Base-by-base conservation (phyloP, 2,329 filamentous ascomycete species). In the Westerdykella ornata region DNA sequence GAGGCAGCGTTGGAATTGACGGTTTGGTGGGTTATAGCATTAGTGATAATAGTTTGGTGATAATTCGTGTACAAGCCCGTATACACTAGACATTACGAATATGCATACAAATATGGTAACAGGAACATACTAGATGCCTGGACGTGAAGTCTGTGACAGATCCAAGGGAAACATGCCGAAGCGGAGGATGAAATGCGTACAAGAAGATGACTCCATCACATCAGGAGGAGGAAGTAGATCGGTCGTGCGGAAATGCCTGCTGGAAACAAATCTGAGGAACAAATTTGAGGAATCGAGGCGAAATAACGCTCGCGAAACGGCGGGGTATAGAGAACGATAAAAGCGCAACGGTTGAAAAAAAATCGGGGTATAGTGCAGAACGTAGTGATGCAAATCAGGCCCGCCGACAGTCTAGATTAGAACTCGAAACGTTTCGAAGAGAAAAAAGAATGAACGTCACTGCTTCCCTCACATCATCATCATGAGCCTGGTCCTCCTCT, bases 401-500 rank as follows among this genome's bases (percentile, higher is more conserved):
- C 17, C 19, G 22, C 15, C 20, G 30, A 33, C 30, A n/a, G 11
- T 8, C 3, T 13, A 15, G 30, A 33, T 13, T 14, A 7, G n/a
- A 33, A 33, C 14, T 33, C n/a, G 30, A 33, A 22, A 22, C 20
- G 20, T 22, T 22, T 22, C 9, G 20, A 5, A 5, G 5, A 22
- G 20, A 9, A 2, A 7, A 11, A 26, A n/a, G n/a, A n/a, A n/a
- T n/a, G n/a, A 7, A 8, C 22, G 22, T 26, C 22, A 26, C 22
- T 8, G 22, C 12, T 26, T 12, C 3, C 41, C 52, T 63, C 48
- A 65, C 16, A 46, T 49, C 68, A 74, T 74, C 70, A 73, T 73
- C 70, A 74, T 73, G 54, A 75, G 57, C 51, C 69, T 66, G 31
- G 72, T 75, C 38, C 66, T 69, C 42, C 72, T 65, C 50, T 72